Evolutionary conservation across 2,329 filamentous ascomycete species (phyloP).

Genomic region (Pezicula rhizophila): DNA sequence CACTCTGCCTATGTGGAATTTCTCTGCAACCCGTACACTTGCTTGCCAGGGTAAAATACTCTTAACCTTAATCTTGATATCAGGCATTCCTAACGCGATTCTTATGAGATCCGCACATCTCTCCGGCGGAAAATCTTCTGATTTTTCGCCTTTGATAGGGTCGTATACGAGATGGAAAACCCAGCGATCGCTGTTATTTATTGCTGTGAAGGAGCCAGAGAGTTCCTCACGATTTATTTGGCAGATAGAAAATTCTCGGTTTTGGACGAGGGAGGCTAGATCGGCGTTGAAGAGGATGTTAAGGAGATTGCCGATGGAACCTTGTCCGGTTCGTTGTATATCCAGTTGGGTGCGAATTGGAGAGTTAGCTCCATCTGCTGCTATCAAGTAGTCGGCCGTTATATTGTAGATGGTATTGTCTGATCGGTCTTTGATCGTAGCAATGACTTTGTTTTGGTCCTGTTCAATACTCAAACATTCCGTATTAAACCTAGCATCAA

Average conservation of each 20-base stretch:
- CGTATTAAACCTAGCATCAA: constrained; percentile 29
- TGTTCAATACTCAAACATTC: constrained; percentile 20
- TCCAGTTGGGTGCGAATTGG: constrained; percentile 22
- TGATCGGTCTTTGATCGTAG: constrained; percentile 15
- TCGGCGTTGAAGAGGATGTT: constrained; percentile 31
- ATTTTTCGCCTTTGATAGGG: constrained; percentile 15
- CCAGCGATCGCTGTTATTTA: constrained; percentile 23
- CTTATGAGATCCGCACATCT: constrained; percentile 18
- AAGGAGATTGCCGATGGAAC: constrained; percentile 26
- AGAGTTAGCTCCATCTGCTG: constrained; percentile 31
- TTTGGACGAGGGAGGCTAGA: constrained; percentile 21
- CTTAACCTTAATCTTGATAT: constrained; percentile 27
- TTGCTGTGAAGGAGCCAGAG: constrained; percentile 15
- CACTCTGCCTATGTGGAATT: constrained; percentile 23
- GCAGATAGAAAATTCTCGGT: constrained; percentile 29
- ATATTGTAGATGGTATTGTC: constrained; percentile 12
- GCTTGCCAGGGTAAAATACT: constrained; percentile 29
- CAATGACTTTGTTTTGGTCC: constrained; percentile 22
- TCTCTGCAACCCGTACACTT: constrained; percentile 23
- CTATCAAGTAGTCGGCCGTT: constrained; percentile 31
- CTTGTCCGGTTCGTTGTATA: constrained; percentile 24
- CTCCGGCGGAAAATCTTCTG: constrained; percentile 15
- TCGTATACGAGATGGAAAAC: constrained; percentile 23
- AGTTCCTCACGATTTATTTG: constrained; percentile 20
- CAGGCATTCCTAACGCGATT: constrained; percentile 25